A percentile compares a stretch with the other conserved stretches of the same genome.
phyloP scores from a whole-genome alignment of 1,284 basidiomycete species.

The Mycena citricolor region DNA sequence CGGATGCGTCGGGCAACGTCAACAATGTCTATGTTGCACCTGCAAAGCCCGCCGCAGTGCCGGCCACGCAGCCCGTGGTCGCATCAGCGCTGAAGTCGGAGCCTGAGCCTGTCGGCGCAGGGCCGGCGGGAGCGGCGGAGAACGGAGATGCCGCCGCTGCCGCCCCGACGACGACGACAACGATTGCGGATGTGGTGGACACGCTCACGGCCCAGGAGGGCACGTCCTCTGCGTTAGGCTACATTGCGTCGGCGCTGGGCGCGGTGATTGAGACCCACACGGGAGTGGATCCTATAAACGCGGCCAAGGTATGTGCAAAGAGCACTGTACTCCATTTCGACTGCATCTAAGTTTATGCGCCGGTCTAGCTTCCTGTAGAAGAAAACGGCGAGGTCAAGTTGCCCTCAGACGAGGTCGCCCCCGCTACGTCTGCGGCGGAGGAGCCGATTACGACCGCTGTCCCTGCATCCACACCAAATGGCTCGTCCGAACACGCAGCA shows the following conservation, averaged over 20 bases:
- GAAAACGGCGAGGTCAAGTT: too few relatives aligned
- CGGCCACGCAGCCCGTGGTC: not conserved
- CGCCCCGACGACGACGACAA: conserved; percentile 28
- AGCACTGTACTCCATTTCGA: too few relatives aligned
- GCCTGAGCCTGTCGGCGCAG: conserved; percentile 6
- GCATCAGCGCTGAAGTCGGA: conserved; percentile 8
- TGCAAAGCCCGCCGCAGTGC: conserved; percentile 40
- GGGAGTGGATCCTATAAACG: conserved; percentile 41
- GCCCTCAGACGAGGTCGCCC: too few relatives aligned
- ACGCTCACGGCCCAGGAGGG: conserved; percentile 40
- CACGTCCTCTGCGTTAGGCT: conserved; percentile 36
- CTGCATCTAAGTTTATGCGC: too few relatives aligned
- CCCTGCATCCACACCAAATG: not conserved
- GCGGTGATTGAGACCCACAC: conserved; percentile 36
- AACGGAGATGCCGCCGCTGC: conserved; percentile 6
- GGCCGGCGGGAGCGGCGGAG: not conserved
- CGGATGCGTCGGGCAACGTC: conserved; percentile 60
- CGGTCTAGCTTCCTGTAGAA: too few relatives aligned
- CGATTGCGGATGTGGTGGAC: conserved; percentile 36
- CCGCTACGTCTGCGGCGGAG: too few relatives aligned
- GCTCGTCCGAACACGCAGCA: conserved; percentile 8
- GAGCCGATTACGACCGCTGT: not conserved
- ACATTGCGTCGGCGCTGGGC: conserved; percentile 40
- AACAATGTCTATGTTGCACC: conserved; percentile 74
- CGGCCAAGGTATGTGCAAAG: conserved; percentile 36